These are phyloP conservation scores for Lunularia cruciata DNA, from an alignment of 225 moss, liverwort and hornwort species.

Conservation along the genomic window DNA sequence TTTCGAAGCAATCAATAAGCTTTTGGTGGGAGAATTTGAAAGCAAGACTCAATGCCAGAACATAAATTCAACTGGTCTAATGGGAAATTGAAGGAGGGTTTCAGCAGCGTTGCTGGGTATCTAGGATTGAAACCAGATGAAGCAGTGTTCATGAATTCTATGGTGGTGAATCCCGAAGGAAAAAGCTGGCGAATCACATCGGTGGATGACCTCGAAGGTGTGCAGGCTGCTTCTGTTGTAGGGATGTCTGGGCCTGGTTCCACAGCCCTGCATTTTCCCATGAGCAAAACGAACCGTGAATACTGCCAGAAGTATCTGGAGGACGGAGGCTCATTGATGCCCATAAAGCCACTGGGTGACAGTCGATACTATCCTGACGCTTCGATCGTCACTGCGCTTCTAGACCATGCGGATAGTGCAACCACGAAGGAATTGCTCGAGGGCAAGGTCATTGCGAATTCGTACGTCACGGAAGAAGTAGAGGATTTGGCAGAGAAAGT, in stretches of 20 bases:
- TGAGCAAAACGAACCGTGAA: conserved; percentile 14
- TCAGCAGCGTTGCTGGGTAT: conserved; percentile 12
- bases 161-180: conserved; percentile 12
- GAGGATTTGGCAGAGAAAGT: conserved; percentile 7
- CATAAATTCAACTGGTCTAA: conserved; percentile 3
- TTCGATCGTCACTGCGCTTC: neutral
- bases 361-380: conserved; percentile 7
- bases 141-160: neutral
- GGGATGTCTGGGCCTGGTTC: conserved; percentile 22
- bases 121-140: conserved; percentile 6
- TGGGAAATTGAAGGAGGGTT: neutral
- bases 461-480: conserved; percentile 10
- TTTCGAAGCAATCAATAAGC: no score
- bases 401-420: neutral
- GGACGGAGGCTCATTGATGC: conserved; percentile 1
- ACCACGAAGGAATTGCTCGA: conserved; percentile 9
- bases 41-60: neutral
- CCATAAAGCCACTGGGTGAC: neutral
- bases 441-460: conserved; percentile 19
- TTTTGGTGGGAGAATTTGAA: no score
- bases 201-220: neutral
- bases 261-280: conserved; percentile 14
- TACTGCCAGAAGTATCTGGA: conserved; percentile 4
- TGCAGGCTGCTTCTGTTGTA: neutral
- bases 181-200: neutral